These are phyloP conservation scores for Erucastrum elatum DNA, from an alignment of 345 rosid genomes.

Conservation along the genomic window DNA sequence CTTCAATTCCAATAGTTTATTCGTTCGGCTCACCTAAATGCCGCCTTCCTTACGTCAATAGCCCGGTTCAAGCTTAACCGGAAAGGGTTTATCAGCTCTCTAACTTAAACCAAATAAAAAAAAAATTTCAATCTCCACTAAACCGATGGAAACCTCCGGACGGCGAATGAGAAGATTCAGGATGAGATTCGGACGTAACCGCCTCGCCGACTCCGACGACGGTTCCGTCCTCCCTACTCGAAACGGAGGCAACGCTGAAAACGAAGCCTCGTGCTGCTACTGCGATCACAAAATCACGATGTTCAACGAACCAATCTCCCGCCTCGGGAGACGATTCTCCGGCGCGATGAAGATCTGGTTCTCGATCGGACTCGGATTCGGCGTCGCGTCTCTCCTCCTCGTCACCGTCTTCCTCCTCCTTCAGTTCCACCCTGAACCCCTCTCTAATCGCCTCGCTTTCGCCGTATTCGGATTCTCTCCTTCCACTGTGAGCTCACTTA, in stretches of 20 bases:
- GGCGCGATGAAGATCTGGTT: constrained; percentile 59
- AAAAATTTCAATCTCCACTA: not conserved
- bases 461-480: constrained; percentile 48
- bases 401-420: constrained; percentile 45
- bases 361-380: constrained; percentile 77
- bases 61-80: not conserved
- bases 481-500: constrained; percentile 33
- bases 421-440: constrained; percentile 21
- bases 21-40: not conserved
- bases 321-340: constrained; percentile 64
- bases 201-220: not conserved
- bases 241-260: not conserved
- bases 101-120: not conserved
- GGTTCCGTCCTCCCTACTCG: constrained; percentile 24
- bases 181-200: constrained; percentile 28
- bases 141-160: constrained; percentile 31
- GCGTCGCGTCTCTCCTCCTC: constrained; percentile 54
- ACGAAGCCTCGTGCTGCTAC: constrained; percentile 49
- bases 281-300: constrained; percentile 59
- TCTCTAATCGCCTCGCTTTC: constrained; percentile 28
- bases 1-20: not conserved
- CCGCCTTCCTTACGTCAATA: not conserved
- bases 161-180: constrained; percentile 42
- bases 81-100: not conserved
- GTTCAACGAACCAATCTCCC: constrained; percentile 53